phyloP scores from a whole-genome alignment of 306 rosid species.

The Gillenia trifoliata region DNA sequence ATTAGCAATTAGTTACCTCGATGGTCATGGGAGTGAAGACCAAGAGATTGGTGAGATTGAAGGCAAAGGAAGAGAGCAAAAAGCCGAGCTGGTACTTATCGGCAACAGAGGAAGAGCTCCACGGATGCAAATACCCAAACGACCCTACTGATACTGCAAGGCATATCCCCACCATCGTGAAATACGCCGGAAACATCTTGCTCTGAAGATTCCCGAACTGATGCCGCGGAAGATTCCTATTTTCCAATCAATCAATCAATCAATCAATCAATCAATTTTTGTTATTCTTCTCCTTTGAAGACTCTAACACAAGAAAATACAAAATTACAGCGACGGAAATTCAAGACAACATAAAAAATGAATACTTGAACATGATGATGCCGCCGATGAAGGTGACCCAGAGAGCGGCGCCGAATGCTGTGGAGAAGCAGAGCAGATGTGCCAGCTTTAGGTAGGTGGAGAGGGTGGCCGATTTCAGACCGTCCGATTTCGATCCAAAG shows the following conservation, averaged over 20 bases:
- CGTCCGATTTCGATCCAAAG: constrained; percentile 63
- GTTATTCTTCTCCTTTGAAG: background rate
- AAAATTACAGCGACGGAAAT: background rate
- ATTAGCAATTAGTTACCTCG: too few species aligned
- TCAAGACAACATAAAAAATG: background rate
- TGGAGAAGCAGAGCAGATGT: constrained; percentile 85
- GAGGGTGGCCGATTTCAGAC: constrained; percentile 37
- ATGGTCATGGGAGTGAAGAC: constrained; percentile 95
- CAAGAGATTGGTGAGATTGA: constrained; percentile 77
- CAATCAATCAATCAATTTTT: background rate
- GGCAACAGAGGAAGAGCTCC: constrained; percentile 66
- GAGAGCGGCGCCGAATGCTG: constrained; percentile 81
- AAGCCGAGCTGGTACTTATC: constrained; percentile 93
- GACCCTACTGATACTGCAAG: constrained; percentile 71
- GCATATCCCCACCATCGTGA: constrained; percentile 69
- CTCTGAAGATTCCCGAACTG: constrained; percentile 97
- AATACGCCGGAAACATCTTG: constrained; percentile 98
- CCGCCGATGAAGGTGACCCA: constrained; percentile 99
- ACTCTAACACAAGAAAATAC: too few species aligned
- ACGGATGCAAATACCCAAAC: constrained; percentile 85
- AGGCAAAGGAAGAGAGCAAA: constrained; percentile 76
- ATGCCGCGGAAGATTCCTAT: constrained; percentile 93
- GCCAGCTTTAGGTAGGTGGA: constrained; percentile 71
- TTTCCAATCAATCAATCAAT: background rate
- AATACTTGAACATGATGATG: constrained; percentile 92